Evolutionary conservation across 805 yeast species (phyloP).

Genomic region (Saturnispora ahearnii): DNA sequence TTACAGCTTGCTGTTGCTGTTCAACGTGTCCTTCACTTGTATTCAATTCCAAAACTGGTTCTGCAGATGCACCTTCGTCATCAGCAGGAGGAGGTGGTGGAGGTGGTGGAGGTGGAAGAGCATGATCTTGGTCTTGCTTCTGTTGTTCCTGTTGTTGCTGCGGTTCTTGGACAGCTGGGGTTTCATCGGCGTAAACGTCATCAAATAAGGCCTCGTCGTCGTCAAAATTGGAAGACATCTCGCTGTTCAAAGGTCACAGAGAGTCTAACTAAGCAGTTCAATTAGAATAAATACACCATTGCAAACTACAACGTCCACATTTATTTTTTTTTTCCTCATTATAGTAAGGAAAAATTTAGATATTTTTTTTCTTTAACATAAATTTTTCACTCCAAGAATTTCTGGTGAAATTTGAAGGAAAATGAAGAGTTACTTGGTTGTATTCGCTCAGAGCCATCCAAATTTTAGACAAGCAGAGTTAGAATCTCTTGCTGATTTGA

Average conservation of each 20-base stretch:
- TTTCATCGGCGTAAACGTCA: constrained; percentile 56
- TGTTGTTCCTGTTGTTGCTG: constrained; percentile 1
- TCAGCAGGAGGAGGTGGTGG: constrained; percentile 5
- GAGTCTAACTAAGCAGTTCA: background rate
- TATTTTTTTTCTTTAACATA: background rate
- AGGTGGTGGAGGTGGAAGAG: constrained; percentile 3
- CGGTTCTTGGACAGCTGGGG: constrained; percentile 14
- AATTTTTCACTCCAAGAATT: background rate
- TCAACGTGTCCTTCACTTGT: background rate
- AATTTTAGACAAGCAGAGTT: constrained; percentile 75
- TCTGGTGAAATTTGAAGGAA: background rate
- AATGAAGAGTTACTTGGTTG: constrained; percentile 60
- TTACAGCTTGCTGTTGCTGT: constrained; percentile 6
- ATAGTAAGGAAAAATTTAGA: background rate
- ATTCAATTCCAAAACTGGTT: background rate
- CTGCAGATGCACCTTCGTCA: background rate
- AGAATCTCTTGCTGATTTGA: constrained; percentile 68
- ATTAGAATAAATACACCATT: background rate
- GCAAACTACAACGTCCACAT: constrained; percentile 1
- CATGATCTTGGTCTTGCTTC: background rate
- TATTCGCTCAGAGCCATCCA: constrained; percentile 77
- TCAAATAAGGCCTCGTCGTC: constrained; percentile 94
- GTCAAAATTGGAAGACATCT: constrained; percentile 44
- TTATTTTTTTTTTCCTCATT: background rate
- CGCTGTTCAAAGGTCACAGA: background rate